Percentiles rank a stretch among this genome's conserved stretches.
These are phyloP conservation scores for Aphanomyces astaci DNA, from an alignment of 352 stramenopile species.

Conservation along the genomic window DNA sequence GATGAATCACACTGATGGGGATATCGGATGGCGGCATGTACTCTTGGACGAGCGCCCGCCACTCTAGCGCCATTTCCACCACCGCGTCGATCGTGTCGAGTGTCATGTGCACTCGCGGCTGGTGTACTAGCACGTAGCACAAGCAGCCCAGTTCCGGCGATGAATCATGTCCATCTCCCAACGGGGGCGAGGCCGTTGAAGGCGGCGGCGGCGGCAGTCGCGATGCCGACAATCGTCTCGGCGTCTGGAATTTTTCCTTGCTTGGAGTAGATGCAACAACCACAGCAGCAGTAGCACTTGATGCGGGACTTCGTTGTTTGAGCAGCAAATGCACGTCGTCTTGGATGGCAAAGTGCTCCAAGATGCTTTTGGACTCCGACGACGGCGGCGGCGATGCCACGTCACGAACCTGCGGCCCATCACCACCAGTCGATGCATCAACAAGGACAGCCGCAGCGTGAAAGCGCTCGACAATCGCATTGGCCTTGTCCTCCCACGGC, in stretches of 20 bases:
- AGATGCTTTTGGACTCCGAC: conserved; percentile 10
- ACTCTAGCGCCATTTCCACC: conserved; percentile 56
- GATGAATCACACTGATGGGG: neutral
- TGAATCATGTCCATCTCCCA: no score
- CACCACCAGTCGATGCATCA: neutral
- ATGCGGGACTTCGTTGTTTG: neutral
- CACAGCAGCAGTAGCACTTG: no score
- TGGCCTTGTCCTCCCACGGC: neutral
- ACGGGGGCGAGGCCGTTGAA: neutral
- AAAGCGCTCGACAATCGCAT: neutral
- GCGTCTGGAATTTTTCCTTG: neutral
- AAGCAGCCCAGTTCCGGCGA: conserved; percentile 38
- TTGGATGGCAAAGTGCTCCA: conserved; percentile 22
- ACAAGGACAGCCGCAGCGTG: neutral
- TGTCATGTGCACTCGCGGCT: conserved; percentile 53
- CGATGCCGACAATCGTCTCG: neutral
- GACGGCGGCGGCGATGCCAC: neutral
- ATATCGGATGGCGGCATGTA: conserved; percentile 30
- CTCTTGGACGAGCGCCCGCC: conserved; percentile 39
- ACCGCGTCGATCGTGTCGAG: conserved; percentile 51
- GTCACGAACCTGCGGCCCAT: neutral
- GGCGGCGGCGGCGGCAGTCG: neutral
- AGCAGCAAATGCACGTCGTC: conserved; percentile 21
- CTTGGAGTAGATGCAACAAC: neutral
- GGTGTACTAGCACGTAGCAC: conserved; percentile 43